phyloP scores from a whole-genome alignment of 2,329 filamentous ascomycete genomes.

The Fusarium devonianum region DNA sequence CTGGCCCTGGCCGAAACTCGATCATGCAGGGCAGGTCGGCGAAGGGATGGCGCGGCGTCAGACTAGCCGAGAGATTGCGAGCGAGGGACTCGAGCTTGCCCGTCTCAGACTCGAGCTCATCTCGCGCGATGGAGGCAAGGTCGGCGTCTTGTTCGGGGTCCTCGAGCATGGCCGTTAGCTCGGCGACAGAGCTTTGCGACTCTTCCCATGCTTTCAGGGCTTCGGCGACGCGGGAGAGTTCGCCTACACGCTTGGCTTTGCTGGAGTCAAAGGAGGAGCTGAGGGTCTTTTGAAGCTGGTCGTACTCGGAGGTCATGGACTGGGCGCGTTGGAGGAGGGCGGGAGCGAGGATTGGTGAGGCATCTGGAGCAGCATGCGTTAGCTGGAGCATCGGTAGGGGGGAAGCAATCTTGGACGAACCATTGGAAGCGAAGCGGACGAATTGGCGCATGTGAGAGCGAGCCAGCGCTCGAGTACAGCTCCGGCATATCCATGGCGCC shows the following conservation, averaged over 20 bases:
- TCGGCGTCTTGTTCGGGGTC: slow-evolving; percentile 66
- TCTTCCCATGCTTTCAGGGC: slow-evolving; percentile 67
- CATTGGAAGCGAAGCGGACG: slow-evolving; percentile 45
- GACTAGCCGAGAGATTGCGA: slow-evolving; percentile 72
- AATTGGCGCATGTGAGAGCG: slow-evolving; percentile 39
- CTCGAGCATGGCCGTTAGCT: slow-evolving; percentile 60
- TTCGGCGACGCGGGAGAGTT: slow-evolving; percentile 63
- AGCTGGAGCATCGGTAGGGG: background rate
- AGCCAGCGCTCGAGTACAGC: slow-evolving; percentile 45
- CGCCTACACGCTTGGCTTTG: slow-evolving; percentile 66
- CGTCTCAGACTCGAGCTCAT: slow-evolving; percentile 77
- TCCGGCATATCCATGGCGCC: slow-evolving; percentile 48
- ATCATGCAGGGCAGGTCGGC: slow-evolving; percentile 87
- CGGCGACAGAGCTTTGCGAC: slow-evolving; percentile 59
- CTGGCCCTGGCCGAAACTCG: slow-evolving; percentile 90
- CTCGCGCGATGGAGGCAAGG: slow-evolving; percentile 77
- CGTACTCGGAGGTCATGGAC: slow-evolving; percentile 64
- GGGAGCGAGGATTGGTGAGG: slow-evolving; percentile 52
- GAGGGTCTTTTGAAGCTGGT: slow-evolving; percentile 59
- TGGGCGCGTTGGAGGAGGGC: slow-evolving; percentile 67
- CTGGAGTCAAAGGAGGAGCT: slow-evolving; percentile 63
- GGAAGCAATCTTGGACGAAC: slow-evolving; percentile 20
- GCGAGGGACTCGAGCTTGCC: slow-evolving; percentile 69
- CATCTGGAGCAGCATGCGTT: slow-evolving; percentile 14
- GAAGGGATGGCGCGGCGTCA: slow-evolving; percentile 90